Evolutionary conservation across 768 basidiomycete species (phyloP).

Genomic region (Amanita muscaria): DNA sequence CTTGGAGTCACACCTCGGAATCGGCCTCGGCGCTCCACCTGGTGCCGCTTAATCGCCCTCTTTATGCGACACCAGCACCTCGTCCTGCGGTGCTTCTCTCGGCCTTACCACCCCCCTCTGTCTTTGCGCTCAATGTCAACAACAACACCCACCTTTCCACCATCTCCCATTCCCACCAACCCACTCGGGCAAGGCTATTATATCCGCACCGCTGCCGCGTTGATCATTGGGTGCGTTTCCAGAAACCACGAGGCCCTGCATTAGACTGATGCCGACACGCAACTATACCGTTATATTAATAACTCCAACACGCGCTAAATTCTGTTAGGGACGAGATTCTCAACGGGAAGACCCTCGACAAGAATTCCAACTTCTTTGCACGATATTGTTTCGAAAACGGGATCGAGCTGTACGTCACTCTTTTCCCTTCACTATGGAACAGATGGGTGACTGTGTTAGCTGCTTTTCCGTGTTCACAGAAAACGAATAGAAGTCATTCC

Average conservation of each 20-base stretch:
- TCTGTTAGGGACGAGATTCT: conserved; percentile 74
- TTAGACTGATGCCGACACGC: not conserved
- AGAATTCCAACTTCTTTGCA: conserved; percentile 81
- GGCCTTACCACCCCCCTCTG: not conserved
- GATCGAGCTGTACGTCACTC: conserved; percentile 52
- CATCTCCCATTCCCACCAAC: conserved; percentile 53
- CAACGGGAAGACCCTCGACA: conserved; percentile 83
- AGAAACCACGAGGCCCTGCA: not conserved
- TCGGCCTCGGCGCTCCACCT: not conserved
- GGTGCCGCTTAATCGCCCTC: not conserved
- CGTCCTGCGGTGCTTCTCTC: no score
- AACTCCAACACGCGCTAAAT: not conserved
- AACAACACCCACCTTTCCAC: conserved; percentile 27
- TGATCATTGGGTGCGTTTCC: conserved; percentile 63
- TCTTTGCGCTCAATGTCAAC: not conserved
- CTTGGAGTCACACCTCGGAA: no score
- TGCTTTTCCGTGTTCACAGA: conserved; percentile 36
- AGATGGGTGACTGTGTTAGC: conserved; percentile 20
- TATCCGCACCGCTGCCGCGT: conserved; percentile 66
- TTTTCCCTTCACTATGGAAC: not conserved
- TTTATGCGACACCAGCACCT: not conserved
- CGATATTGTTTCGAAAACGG: conserved; percentile 86
- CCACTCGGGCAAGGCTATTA: conserved; percentile 60
- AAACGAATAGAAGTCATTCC: conserved; percentile 88
- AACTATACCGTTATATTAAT: not conserved